Evolutionary conservation across 305 asterid species (phyloP), one percentile per base, ranked within the genome.

Genomic region (Caryopteris hybrid): DNA sequence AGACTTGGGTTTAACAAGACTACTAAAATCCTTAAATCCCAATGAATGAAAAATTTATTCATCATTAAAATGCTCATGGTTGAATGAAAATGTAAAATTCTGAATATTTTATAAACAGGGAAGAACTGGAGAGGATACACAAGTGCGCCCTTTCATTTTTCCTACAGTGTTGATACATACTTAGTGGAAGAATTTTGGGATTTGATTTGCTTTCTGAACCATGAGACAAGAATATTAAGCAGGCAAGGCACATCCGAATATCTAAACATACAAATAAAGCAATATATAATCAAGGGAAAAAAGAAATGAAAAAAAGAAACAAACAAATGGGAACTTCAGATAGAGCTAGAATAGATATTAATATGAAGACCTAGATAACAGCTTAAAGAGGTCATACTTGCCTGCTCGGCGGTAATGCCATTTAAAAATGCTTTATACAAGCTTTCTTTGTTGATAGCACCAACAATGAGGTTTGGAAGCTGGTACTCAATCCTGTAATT

Each of bases 391-490:
- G 53, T 58, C 29, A 54, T 23, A 62, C 87, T 81, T 83, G 76
- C 99, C 92, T 94, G 99, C 2, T 91, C 98, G 29, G 92, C 80
- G 22, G 91, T 81, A 64, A 91, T 94, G 83, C 99, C 98, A 68
- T 89, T 86, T 74, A 64, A 77, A 80, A 91, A 87, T 63, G 99
- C 98, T 79, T 85, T 91, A 73, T 89, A 83, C 85, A 91, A 83
- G 89, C 96, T 91, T 73, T 91, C 99, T 78, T 91, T 94, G 16
- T 84, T 91, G 74, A 94, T 89, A 27, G 97, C 88, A 16, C 93
- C 84, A 63, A 94, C 99, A 51, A 91, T 85, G 80, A 94, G 96
- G 85, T 94, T 94, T 18, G 98, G 98, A 56, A 94, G 96, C 83
- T 91, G 99, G 83, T 94, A 94, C 70, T 91, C 97, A 20, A 94